These are phyloP conservation scores for Aquilaria sinensis DNA, from an alignment of 345 rosid species.

Conservation along the genomic window DNA sequence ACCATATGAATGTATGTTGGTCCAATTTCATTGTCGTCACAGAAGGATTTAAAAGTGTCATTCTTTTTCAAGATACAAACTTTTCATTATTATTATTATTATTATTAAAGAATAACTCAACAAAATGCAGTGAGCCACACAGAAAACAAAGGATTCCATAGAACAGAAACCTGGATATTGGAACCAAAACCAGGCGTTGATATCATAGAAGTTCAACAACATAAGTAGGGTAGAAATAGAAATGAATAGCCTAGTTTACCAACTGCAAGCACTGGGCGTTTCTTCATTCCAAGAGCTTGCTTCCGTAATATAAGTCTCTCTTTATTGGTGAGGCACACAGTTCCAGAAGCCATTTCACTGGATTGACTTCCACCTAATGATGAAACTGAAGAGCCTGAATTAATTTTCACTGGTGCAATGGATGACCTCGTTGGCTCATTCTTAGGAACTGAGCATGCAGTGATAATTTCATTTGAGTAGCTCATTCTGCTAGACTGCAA, in stretches of 20 bases:
- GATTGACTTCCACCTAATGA: constrained; percentile 14
- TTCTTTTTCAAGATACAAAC: too few relatives aligned
- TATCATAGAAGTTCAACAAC: background rate
- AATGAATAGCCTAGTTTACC: constrained; percentile 35
- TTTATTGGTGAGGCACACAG: constrained; percentile 54
- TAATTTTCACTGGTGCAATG: constrained; percentile 19
- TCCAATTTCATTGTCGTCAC: background rate
- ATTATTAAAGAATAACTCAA: too few relatives aligned
- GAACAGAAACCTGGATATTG: background rate
- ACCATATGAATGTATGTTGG: too few relatives aligned
- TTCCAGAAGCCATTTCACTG: constrained; percentile 26
- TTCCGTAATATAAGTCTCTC: constrained; percentile 84
- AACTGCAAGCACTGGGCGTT: constrained; percentile 80
- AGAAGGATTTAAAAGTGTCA: background rate
- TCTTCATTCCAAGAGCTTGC: constrained; percentile 84
- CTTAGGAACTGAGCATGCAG: constrained; percentile 15
- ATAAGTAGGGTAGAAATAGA: background rate
- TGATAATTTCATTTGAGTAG: constrained; percentile 7
- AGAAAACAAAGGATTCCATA: background rate
- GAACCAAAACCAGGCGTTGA: background rate
- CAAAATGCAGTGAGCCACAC: background rate
- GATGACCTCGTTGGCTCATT: constrained; percentile 21
- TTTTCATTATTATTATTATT: too few relatives aligned
- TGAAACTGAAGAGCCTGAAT: constrained; percentile 18
- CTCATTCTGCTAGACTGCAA: too few relatives aligned